Evolutionary conservation across 352 stramenopile species (phyloP), one percentile per base, ranked within the genome.

Genomic region (Saprolegnia parasitica): DNA sequence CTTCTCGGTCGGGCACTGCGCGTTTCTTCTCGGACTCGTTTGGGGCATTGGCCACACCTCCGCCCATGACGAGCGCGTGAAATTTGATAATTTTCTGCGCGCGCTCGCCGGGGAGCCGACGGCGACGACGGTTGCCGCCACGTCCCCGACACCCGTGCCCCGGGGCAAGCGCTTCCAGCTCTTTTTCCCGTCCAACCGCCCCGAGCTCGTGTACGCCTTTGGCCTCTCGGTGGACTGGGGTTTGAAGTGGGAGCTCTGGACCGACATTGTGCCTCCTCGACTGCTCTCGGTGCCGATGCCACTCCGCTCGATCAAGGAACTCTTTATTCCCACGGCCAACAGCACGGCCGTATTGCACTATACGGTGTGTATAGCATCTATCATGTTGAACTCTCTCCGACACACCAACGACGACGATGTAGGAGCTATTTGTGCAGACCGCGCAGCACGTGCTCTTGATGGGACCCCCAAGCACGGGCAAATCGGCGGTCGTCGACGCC

Each of bases 161-260:
- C 62, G 61, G 45, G 15, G 16, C 80, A 78, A 35, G 78, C 86
- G 54, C 82, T 58, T 70, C 24, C 54, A 70, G 26, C 45, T 70
- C 16, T 70, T 70, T n/a, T 70, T 62, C 29, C 63, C 63, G 5
- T n/a, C 63, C 10, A n/a, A 13, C 5, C 63, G 47, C 21, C 15
- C 20, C 29, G 63, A 70, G 15, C 63, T 77, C 15, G 73, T 93
- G 54, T 91, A 91, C 62, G 76, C 73, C 32, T 93, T 83, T 47
- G 77, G 73, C 0, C 89, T 91, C 66, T 90, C 80, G 0, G 63
- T 89, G 23, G 85, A 88, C 13, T 87, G 81, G 55, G 85, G 85
- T 3, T 77, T 83, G 13, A 93, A 90, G 67, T 91, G 83, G 85
- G 72, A 90, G 52, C 77, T 56, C 2, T 93, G 85, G 85, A 61